Evolutionary conservation across 1,284 basidiomycete genomes (phyloP).

Genomic region (Melampsora larici-populina): DNA sequence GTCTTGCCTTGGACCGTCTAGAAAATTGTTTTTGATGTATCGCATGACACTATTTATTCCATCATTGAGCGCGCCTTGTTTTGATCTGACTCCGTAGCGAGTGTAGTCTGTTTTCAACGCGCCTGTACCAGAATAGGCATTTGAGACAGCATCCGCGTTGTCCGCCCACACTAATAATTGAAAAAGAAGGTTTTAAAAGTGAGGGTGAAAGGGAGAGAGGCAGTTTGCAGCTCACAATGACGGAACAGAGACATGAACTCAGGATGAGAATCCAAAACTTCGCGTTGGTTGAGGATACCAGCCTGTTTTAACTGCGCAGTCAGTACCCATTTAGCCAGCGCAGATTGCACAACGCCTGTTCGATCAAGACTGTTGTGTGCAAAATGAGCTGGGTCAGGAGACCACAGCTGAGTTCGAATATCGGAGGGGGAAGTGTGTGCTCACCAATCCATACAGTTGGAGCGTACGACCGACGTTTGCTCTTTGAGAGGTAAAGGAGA

Average conservation of each 20-base stretch:
- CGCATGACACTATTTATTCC: slow-evolving; percentile 79
- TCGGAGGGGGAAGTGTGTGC: slow-evolving; percentile 11
- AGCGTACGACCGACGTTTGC: slow-evolving; percentile 69
- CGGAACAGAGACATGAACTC: slow-evolving; percentile 78
- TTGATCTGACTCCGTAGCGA: slow-evolving; percentile 69
- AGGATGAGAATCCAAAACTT: slow-evolving; percentile 72
- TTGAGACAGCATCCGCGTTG: slow-evolving; percentile 86
- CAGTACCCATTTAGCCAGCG: slow-evolving; percentile 65
- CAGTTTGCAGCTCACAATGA: slow-evolving; percentile 65
- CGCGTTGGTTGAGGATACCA: slow-evolving; percentile 68
- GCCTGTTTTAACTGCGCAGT: slow-evolving; percentile 72
- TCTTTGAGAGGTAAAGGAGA: slow-evolving; percentile 51
- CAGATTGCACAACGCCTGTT: slow-evolving; percentile 84
- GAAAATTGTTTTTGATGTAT: slow-evolving; percentile 95
- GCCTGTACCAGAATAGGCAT: slow-evolving; percentile 89
- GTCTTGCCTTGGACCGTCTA: slow-evolving; percentile 89
- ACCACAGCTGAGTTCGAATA: not conserved
- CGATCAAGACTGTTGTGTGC: slow-evolving; percentile 92
- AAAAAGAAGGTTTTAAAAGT: not conserved
- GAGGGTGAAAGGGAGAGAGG: slow-evolving; percentile 18
- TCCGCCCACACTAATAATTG: slow-evolving; percentile 84
- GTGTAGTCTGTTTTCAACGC: slow-evolving; percentile 98
- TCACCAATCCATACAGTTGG: slow-evolving; percentile 65
- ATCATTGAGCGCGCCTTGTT: slow-evolving; percentile 75
- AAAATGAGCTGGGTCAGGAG: not conserved